These are phyloP conservation scores for Chytriomyces sp. DNA, from an alignment of 192 early-diverging fungal species.

Conservation along the genomic window DNA sequence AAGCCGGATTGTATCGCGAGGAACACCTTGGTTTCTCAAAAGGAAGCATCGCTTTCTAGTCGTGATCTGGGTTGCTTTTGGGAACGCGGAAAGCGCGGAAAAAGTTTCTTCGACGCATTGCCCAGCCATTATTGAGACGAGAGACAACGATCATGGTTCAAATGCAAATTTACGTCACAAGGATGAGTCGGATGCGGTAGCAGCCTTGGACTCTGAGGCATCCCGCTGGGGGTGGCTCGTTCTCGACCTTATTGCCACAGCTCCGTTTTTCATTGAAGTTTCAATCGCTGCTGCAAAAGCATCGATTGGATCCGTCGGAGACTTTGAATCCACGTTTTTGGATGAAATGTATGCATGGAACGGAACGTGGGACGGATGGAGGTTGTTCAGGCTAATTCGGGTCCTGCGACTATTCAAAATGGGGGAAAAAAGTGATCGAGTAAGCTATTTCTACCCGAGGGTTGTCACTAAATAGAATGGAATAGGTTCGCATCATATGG, in stretches of 20 bases:
- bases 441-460: not conserved
- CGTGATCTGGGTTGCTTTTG: too few relatives aligned
- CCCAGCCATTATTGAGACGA: too few relatives aligned
- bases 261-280: slow-evolving; percentile 28
- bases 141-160: too few relatives aligned
- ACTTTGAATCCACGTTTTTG: not conserved
- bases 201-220: not conserved
- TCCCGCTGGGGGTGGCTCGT: not conserved
- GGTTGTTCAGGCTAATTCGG: slow-evolving; percentile 20
- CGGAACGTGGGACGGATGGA: not conserved
- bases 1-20: not conserved
- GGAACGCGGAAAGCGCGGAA: too few relatives aligned
- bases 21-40: not conserved
- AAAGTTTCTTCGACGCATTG: too few relatives aligned
- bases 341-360: slow-evolving; percentile 5
- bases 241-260: slow-evolving; percentile 19
- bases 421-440: slow-evolving; percentile 11
- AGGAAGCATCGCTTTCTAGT: too few relatives aligned
- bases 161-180: too few relatives aligned
- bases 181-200: too few relatives aligned
- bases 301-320: not conserved
- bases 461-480: not conserved
- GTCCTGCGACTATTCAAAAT: slow-evolving; percentile 29
- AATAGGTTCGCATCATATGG: slow-evolving; percentile 9
- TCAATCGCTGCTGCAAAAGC: not conserved